Evolutionary conservation across 495 filamentous ascomycete species (phyloP).

Genomic region (Aspergillus conjunctus): DNA sequence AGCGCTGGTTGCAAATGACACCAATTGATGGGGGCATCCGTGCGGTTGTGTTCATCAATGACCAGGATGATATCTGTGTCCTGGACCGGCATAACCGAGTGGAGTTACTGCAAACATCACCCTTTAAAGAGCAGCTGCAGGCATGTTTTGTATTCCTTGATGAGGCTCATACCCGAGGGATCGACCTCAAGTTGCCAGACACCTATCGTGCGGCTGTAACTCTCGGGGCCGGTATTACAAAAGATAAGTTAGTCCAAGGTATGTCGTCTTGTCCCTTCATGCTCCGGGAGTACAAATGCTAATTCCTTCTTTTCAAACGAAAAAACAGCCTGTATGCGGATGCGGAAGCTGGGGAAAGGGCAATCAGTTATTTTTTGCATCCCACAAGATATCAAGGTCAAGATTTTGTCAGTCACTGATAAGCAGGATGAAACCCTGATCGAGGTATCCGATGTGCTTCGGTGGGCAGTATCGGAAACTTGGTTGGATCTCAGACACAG

Average conservation of each 20-base stretch:
- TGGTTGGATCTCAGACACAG: constrained; percentile 47
- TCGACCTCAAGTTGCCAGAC: constrained; percentile 66
- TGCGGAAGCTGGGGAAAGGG: constrained; percentile 62
- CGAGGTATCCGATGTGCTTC: constrained; percentile 53
- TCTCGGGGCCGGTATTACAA: constrained; percentile 65
- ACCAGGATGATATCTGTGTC: constrained; percentile 48
- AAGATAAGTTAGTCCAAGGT: constrained; percentile 78
- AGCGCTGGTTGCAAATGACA: constrained; percentile 44
- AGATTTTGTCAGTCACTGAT: constrained; percentile 45
- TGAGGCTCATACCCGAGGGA: constrained; percentile 75
- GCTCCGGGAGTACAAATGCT: background rate
- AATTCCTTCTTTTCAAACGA: background rate
- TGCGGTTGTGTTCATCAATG: constrained; percentile 53
- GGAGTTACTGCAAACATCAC: constrained; percentile 58
- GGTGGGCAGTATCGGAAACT: constrained; percentile 62
- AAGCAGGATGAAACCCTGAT: constrained; percentile 18
- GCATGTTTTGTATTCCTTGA: constrained; percentile 72
- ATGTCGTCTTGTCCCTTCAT: constrained; percentile 25
- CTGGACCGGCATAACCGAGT: constrained; percentile 46
- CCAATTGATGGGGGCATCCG: constrained; percentile 25
- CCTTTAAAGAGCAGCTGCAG: constrained; percentile 61
- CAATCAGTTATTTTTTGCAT: constrained; percentile 64
- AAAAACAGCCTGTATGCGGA: constrained; percentile 63
- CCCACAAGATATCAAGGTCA: constrained; percentile 50
- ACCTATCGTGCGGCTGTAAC: constrained; percentile 67